A percentile compares a stretch with the other conserved stretches of the same genome.
These are phyloP conservation scores for Pythium plurisporium DNA, from an alignment of 352 stramenopile species.

Conservation along the genomic window DNA sequence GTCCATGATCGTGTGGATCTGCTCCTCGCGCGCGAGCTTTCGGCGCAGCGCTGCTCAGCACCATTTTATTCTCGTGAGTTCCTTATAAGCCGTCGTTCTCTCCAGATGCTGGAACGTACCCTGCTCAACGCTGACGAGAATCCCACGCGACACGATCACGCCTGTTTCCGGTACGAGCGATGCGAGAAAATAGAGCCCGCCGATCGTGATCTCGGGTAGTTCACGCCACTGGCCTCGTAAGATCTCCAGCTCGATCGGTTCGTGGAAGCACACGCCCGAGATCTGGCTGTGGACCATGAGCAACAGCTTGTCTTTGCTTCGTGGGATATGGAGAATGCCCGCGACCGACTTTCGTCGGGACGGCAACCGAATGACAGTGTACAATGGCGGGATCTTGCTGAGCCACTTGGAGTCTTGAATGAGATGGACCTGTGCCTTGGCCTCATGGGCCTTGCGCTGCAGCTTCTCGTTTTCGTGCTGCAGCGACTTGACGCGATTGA, in stretches of 20 bases:
- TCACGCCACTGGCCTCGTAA: conserved; percentile 14
- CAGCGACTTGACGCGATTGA: conserved; percentile 18
- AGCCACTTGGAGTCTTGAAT: conserved; percentile 22
- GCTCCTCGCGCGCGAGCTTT: conserved; percentile 3
- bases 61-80: not conserved
- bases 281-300: conserved; percentile 20
- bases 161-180: conserved; percentile 5
- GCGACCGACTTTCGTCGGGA: conserved; percentile 13
- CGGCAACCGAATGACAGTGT: conserved; percentile 11
- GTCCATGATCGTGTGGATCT: conserved; percentile 13
- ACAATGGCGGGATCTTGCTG: conserved; percentile 20
- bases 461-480: conserved; percentile 23
- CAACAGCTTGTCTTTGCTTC: conserved; percentile 13
- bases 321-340: not conserved
- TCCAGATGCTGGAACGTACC: not conserved
- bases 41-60: conserved; percentile 5
- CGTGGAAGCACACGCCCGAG: conserved; percentile 19
- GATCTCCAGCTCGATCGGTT: conserved; percentile 17
- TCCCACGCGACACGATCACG: conserved; percentile 5
- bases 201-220: conserved; percentile 15
- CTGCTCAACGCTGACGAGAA: conserved; percentile 17
- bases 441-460: conserved; percentile 16
- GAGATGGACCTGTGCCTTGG: conserved; percentile 18
- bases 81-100: not conserved
- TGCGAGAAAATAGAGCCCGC: conserved; percentile 15